phyloP scores from a whole-genome alignment of 1,139 yeast genomes.

The Debaryomyces psychrophilus region DNA sequence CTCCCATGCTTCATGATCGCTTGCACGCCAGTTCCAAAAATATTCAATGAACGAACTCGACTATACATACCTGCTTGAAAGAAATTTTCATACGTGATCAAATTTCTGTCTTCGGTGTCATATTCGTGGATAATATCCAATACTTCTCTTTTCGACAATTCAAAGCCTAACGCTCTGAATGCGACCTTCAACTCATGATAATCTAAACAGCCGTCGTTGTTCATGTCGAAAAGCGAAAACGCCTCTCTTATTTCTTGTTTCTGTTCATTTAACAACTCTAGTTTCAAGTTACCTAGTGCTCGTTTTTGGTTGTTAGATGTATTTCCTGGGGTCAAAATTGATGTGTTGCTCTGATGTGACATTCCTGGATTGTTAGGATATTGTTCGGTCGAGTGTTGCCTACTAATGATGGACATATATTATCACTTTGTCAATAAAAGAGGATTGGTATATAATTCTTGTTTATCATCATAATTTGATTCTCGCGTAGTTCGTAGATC shows the following conservation, averaged over 20 bases:
- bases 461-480: slow-evolving; percentile 1
- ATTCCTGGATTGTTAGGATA: slow-evolving; percentile 12
- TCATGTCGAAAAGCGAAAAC: slow-evolving; percentile 88
- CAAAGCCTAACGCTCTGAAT: slow-evolving; percentile 92
- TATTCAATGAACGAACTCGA: neutral
- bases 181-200: slow-evolving; percentile 94
- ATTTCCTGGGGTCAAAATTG: slow-evolving; percentile 18
- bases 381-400: slow-evolving; percentile 9
- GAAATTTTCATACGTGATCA: slow-evolving; percentile 82
- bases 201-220: slow-evolving; percentile 86
- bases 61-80: slow-evolving; percentile 63
- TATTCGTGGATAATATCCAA: slow-evolving; percentile 79
- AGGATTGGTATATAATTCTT: neutral
- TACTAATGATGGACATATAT: slow-evolving; percentile 6
- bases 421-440: slow-evolving; percentile 2
- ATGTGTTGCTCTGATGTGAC: slow-evolving; percentile 20
- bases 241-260: slow-evolving; percentile 94
- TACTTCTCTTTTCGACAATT: slow-evolving; percentile 77
- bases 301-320: slow-evolving; percentile 25
- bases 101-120: slow-evolving; percentile 73
- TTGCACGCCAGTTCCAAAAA: too few species aligned
- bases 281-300: slow-evolving; percentile 44
- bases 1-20: neutral
- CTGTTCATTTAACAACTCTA: slow-evolving; percentile 83
- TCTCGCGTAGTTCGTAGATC: slow-evolving; percentile 7